Evolutionary conservation across 1,139 yeast species (phyloP).

Genomic region (Tardiomyces digboiensis): DNA sequence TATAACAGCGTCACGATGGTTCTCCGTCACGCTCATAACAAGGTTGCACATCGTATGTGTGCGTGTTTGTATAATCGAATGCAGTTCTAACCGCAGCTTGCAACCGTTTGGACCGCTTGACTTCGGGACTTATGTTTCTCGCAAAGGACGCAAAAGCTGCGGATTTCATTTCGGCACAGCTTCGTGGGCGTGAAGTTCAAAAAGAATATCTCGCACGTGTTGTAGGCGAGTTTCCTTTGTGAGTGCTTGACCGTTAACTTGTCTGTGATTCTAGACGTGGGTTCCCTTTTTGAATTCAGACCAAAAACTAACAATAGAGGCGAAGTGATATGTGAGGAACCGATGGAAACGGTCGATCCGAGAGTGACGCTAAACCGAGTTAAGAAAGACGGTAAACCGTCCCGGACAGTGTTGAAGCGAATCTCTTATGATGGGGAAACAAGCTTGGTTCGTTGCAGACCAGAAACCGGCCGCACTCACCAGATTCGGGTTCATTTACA

Average conservation of each 20-base stretch:
- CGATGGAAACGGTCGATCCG: constrained; percentile 67
- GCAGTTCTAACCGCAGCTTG: constrained; percentile 37
- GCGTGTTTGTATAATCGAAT: neutral
- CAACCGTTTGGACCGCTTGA: constrained; percentile 80
- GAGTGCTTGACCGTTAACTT: no score
- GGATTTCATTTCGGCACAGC: constrained; percentile 61
- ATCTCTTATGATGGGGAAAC: constrained; percentile 51
- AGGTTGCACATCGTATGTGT: constrained; percentile 47
- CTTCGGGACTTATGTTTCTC: constrained; percentile 91
- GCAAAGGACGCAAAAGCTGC: constrained; percentile 83
- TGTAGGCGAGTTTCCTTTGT: constrained; percentile 73
- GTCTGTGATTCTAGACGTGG: constrained; percentile 8
- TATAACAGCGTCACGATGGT: constrained; percentile 84
- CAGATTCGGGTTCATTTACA: constrained; percentile 92
- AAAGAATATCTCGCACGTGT: constrained; percentile 88
- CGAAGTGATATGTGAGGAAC: constrained; percentile 49
- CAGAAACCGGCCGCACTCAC: constrained; percentile 89
- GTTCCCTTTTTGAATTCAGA: constrained; percentile 3
- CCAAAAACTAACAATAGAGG: no score
- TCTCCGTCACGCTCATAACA: constrained; percentile 42
- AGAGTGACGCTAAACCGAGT: constrained; percentile 70
- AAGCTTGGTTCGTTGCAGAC: constrained; percentile 74
- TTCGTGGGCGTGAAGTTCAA: constrained; percentile 63
- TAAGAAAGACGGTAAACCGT: constrained; percentile 57
- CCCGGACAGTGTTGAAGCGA: constrained; percentile 40